These are phyloP conservation scores for Fusarium euwallaceae DNA, from an alignment of 2,329 filamentous ascomycete genomes.

Conservation along the genomic window DNA sequence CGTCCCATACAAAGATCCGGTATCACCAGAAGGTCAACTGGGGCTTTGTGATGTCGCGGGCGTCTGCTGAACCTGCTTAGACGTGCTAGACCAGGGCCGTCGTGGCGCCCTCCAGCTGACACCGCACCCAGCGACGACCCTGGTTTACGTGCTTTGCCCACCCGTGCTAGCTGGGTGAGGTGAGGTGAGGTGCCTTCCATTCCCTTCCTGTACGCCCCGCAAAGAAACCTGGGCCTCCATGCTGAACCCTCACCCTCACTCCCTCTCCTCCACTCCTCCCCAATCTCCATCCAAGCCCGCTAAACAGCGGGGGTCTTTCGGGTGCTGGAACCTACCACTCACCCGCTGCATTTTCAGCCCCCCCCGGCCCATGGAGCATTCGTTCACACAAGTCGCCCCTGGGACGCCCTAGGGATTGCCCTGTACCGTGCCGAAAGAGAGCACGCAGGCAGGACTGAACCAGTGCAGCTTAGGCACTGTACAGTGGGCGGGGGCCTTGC, in stretches of 20 bases:
- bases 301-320: slow-evolving; percentile 31
- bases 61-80: slow-evolving; percentile 39
- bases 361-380: slow-evolving; percentile 29
- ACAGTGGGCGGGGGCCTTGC: slow-evolving; percentile 3
- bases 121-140: slow-evolving; percentile 40
- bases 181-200: neutral
- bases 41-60: slow-evolving; percentile 31
- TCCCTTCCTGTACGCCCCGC: slow-evolving; percentile 11
- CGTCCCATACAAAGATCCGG: slow-evolving; percentile 22
- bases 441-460: slow-evolving; percentile 9
- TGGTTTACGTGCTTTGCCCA: slow-evolving; percentile 37
- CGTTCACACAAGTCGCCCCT: slow-evolving; percentile 31
- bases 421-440: slow-evolving; percentile 10
- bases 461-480: slow-evolving; percentile 3
- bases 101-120: slow-evolving; percentile 49
- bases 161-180: slow-evolving; percentile 20
- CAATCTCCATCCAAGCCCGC: slow-evolving; percentile 34
- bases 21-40: slow-evolving; percentile 28
- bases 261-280: slow-evolving; percentile 32
- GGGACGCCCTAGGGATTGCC: slow-evolving; percentile 32
- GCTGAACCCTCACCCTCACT: slow-evolving; percentile 26
- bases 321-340: slow-evolving; percentile 41
- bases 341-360: slow-evolving; percentile 31
- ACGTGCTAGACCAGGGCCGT: slow-evolving; percentile 44
- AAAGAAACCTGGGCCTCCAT: neutral